Conservation (phyloP, 2,329 filamentous ascomycete genomes). For the Zarea fungicola region DNA sequence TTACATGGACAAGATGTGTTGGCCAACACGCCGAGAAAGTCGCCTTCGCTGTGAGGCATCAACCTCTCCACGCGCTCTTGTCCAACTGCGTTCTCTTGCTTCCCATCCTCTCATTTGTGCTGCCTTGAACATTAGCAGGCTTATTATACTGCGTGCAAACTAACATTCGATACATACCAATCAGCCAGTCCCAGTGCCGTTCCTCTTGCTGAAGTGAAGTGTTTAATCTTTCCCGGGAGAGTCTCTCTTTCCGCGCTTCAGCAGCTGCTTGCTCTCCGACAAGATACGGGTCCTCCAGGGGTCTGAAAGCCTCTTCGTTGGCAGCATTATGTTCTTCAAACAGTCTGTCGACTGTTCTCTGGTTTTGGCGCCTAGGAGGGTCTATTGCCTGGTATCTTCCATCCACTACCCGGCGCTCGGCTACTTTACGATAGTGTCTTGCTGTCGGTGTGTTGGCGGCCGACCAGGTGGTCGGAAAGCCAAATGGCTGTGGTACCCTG, state of each 20-base stretch:
- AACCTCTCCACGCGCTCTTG: constrained; percentile 34
- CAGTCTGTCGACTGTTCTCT: background rate
- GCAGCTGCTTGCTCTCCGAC: constrained; percentile 62
- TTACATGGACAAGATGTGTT: constrained; percentile 6
- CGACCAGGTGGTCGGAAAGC: constrained; percentile 56
- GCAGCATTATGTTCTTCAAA: background rate
- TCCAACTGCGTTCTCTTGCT: constrained; percentile 46
- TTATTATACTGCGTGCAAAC: background rate
- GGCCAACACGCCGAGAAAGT: constrained; percentile 10
- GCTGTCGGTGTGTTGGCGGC: constrained; percentile 47
- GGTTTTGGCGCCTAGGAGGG: constrained; percentile 2
- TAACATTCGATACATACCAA: constrained; percentile 38
- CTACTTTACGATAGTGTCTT: constrained; percentile 59
- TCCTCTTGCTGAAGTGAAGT: constrained; percentile 54
- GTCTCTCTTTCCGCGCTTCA: constrained; percentile 49
- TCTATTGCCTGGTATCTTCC: constrained; percentile 30
- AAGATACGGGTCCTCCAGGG: constrained; percentile 61
- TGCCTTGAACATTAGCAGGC: constrained; percentile 23
- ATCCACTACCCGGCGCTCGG: constrained; percentile 52
- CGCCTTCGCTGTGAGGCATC: constrained; percentile 22
- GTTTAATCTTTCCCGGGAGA: constrained; percentile 50
- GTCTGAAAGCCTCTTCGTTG: constrained; percentile 31
- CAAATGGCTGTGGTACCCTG: constrained; percentile 52
- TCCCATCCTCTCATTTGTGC: constrained; percentile 48
- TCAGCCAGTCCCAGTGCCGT: constrained; percentile 55